Conservation (phyloP, 768 basidiomycete species). For the Boletus tomentosulus region DNA sequence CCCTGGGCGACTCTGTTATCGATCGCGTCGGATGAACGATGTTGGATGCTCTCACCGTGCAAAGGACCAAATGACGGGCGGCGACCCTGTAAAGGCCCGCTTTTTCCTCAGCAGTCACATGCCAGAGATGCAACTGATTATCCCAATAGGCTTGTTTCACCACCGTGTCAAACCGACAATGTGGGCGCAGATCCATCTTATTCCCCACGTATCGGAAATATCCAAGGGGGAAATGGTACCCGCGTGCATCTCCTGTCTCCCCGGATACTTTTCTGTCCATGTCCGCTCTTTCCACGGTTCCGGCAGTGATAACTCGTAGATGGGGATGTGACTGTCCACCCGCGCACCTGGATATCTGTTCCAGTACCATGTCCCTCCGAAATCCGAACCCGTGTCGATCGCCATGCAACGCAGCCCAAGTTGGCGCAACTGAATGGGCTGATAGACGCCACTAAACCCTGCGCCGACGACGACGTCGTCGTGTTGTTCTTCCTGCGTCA, state of each 20-base stretch:
- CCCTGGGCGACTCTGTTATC: not conserved
- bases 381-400: constrained; percentile 11
- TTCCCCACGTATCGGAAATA: constrained; percentile 10
- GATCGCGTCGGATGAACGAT: not conserved
- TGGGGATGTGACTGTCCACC: constrained; percentile 6
- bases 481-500: constrained; percentile 2
- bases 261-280: constrained; percentile 13
- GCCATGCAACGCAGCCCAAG: constrained; percentile 9
- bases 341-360: constrained; percentile 16
- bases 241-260: constrained; percentile 9
- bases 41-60: constrained; percentile 1
- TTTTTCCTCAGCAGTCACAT: constrained; percentile 7
- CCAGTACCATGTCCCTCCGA: constrained; percentile 15
- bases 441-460: constrained; percentile 14
- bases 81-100: not conserved
- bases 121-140: constrained; percentile 11
- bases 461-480: constrained; percentile 15
- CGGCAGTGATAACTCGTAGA: constrained; percentile 7
- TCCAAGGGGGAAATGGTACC: not conserved
- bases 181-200: constrained; percentile 8
- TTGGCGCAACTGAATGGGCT: constrained; percentile 6
- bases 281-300: constrained; percentile 14
- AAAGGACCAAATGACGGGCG: constrained; percentile 7
- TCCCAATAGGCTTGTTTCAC: constrained; percentile 14
- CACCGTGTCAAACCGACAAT: constrained; percentile 12